Evolutionary conservation across 1,284 basidiomycete genomes (phyloP).

Genomic region (Moesziomyces sp.): DNA sequence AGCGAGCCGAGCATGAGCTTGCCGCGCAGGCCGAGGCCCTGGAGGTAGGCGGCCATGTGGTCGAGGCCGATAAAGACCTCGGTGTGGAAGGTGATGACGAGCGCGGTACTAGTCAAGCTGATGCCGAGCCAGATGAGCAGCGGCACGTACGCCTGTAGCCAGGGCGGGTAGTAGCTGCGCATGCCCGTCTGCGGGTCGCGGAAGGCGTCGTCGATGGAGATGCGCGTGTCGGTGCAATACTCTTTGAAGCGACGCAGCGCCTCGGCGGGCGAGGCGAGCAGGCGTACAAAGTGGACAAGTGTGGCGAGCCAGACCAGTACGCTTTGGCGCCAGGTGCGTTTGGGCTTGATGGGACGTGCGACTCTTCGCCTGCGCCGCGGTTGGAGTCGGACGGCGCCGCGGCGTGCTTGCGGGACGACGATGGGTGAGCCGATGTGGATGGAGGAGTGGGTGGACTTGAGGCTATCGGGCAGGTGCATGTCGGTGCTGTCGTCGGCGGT

Average conservation of each 20-base stretch:
- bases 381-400: constrained; percentile 48
- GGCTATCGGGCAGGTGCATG: constrained; percentile 21
- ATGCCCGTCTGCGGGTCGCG: constrained; percentile 58
- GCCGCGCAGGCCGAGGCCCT: constrained; percentile 53
- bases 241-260: constrained; percentile 28
- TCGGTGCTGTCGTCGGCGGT: constrained; percentile 40
- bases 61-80: constrained; percentile 64
- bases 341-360: constrained; percentile 18
- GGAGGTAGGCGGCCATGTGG: constrained; percentile 53
- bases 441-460: constrained; percentile 41
- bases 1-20: constrained; percentile 58
- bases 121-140: constrained; percentile 68
- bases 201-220: constrained; percentile 59
- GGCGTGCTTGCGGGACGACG: constrained; percentile 56
- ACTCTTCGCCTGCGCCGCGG: constrained; percentile 25
- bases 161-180: constrained; percentile 60
- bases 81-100: constrained; percentile 66
- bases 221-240: constrained; percentile 41
- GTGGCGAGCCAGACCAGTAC: constrained; percentile 20
- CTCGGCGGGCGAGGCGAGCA: constrained; percentile 41
- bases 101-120: constrained; percentile 60
- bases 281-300: constrained; percentile 20
- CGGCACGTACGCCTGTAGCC: constrained; percentile 67
- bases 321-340: constrained; percentile 29
- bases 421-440: constrained; percentile 55